Percentiles rank a stretch among this genome's conserved stretches.
phyloP scores from a whole-genome alignment of 768 basidiomycete genomes.

The Phylloporus sp. region DNA sequence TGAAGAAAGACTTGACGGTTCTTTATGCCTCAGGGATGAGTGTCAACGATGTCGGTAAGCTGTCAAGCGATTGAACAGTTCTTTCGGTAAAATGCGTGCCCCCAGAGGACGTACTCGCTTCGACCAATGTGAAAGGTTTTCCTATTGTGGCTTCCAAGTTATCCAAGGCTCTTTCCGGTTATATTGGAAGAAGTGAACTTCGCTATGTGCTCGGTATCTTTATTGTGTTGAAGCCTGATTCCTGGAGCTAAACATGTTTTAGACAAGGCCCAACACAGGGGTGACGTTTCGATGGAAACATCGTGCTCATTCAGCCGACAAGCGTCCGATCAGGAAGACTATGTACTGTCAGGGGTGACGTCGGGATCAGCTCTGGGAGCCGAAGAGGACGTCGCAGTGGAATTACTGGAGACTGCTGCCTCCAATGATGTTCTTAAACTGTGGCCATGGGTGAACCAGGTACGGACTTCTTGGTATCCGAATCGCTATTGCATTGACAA shows the following conservation, averaged over 20 bases:
- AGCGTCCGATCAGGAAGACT: conserved; percentile 49
- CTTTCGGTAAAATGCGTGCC: conserved; percentile 1
- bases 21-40: conserved; percentile 72
- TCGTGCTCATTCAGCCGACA: conserved; percentile 61
- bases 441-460: conserved; percentile 95
- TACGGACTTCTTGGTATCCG: conserved; percentile 26
- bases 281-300: conserved; percentile 58
- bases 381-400: conserved; percentile 64
- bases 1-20: conserved; percentile 75
- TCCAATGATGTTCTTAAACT: conserved; percentile 58
- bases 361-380: conserved; percentile 50
- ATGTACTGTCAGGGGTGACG: conserved; percentile 38
- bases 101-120: conserved; percentile 65
- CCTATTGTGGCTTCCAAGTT: conserved; percentile 72
- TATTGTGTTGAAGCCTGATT: not conserved
- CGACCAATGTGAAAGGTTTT: conserved; percentile 83
- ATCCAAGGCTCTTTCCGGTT: conserved; percentile 65
- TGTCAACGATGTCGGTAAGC: conserved; percentile 74
- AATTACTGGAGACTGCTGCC: conserved; percentile 57
- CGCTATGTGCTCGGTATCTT: conserved; percentile 75
- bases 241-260: not conserved
- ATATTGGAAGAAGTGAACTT: conserved; percentile 83
- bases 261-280: conserved; percentile 71
- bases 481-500: not conserved
- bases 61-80: not conserved